A percentile compares a stretch with the other conserved stretches of the same genome.
These are phyloP conservation scores for Rhodotorula kratochvilovae DNA, from an alignment of 768 basidiomycete species.

Conservation along the genomic window DNA sequence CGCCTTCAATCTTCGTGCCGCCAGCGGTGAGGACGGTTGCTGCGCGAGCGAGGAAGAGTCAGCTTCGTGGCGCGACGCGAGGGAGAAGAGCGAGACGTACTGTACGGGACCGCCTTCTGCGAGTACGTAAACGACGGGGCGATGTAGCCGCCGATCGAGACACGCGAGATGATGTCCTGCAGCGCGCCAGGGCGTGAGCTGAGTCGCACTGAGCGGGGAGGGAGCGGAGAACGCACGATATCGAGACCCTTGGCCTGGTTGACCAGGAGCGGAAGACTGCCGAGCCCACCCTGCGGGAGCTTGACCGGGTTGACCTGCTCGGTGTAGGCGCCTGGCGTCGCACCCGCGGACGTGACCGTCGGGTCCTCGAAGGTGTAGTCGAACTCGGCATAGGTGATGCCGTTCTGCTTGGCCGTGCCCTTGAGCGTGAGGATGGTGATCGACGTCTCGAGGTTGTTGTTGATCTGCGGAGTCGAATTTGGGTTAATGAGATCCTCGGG, in stretches of 20 bases:
- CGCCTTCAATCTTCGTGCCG: background rate
- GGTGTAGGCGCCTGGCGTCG: conserved; percentile 58
- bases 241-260: conserved; percentile 8
- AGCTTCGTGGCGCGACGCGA: no score
- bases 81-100: background rate
- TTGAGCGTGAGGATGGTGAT: conserved; percentile 61
- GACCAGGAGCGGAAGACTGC: conserved; percentile 16
- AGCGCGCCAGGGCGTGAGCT: no score
- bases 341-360: conserved; percentile 45
- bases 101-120: conserved; percentile 21
- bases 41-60: background rate
- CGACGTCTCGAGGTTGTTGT: conserved; percentile 55
- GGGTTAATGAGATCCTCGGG: conserved; percentile 47
- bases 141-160: conserved; percentile 25
- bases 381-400: conserved; percentile 59
- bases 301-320: conserved; percentile 18
- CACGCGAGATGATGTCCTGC: conserved; percentile 14
- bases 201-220: background rate
- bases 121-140: conserved; percentile 17
- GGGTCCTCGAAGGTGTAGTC: conserved; percentile 57
- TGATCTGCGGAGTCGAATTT: conserved; percentile 53
- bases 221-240: conserved; percentile 9
- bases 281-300: conserved; percentile 18
- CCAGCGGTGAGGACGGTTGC: conserved; percentile 9
- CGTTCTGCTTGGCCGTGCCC: conserved; percentile 52